These are phyloP conservation scores for Anastatica hierochuntica DNA, from an alignment of 345 rosid species.

Conservation along the genomic window DNA sequence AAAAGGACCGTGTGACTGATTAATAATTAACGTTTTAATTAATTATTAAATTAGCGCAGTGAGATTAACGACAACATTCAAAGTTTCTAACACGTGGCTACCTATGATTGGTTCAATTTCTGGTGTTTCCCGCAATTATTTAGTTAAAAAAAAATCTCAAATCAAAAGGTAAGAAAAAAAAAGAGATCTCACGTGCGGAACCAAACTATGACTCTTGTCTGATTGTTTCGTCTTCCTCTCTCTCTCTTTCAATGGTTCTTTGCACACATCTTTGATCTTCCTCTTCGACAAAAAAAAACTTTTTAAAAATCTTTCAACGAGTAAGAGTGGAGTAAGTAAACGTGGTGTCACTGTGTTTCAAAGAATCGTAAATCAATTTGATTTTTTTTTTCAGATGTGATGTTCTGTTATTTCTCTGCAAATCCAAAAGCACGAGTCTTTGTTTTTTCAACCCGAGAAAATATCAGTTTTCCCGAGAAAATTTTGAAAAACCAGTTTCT, in stretches of 20 bases:
- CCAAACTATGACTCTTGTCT: constrained; percentile 23
- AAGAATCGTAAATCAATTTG: neutral
- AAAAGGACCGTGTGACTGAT: too few species aligned
- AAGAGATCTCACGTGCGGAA: constrained; percentile 24
- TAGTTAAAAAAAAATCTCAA: neutral
- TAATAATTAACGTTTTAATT: too few species aligned
- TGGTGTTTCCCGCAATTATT: neutral
- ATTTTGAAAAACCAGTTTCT: constrained; percentile 4
- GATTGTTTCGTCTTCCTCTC: constrained; percentile 13
- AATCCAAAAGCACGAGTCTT: constrained; percentile 6
- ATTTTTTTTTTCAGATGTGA: too few species aligned
- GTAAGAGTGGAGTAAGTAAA: constrained; percentile 25
- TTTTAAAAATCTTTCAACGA: too few species aligned
- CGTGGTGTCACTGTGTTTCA: constrained; percentile 3
- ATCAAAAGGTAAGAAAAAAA: neutral
- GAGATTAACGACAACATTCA: too few species aligned
- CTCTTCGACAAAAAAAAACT: too few species aligned
- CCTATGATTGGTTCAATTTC: constrained; percentile 19
- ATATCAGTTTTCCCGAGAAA: constrained; percentile 23
- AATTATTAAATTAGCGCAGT: too few species aligned
- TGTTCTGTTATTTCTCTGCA: constrained; percentile 7
- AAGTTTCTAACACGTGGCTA: too few species aligned
- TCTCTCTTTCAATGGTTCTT: constrained; percentile 13
- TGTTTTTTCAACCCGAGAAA: constrained; percentile 24
- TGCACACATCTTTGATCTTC: too few species aligned